Evolutionary conservation across 768 basidiomycete species (phyloP).

Genomic region (Clitopilus hobsonii): DNA sequence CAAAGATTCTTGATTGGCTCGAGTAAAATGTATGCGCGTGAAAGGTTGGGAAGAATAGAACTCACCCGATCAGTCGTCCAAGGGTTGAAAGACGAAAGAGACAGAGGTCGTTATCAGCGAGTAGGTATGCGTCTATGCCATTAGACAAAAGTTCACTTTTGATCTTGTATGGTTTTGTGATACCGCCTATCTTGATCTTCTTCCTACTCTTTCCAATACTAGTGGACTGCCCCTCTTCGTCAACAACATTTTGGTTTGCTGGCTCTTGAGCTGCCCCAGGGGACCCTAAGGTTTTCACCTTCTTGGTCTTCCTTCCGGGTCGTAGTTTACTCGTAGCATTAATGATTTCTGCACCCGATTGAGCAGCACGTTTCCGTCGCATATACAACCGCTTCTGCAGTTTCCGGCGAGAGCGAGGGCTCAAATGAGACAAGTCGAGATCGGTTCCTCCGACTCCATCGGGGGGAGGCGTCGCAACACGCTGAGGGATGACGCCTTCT

Average conservation of each 20-base stretch:
- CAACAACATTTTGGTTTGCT: too few species aligned
- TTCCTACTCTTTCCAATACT: background rate
- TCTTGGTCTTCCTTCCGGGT: conserved; percentile 27
- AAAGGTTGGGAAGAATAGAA: background rate
- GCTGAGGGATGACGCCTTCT: background rate
- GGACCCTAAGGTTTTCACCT: background rate
- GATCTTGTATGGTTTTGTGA: conserved; percentile 42
- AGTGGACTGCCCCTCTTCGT: too few species aligned
- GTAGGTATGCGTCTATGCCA: conserved; percentile 39
- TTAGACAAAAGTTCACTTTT: conserved; percentile 33
- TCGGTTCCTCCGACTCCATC: conserved; percentile 6
- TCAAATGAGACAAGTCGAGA: conserved; percentile 26
- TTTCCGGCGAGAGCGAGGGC: conserved; percentile 49
- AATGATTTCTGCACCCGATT: conserved; percentile 28
- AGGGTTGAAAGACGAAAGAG: conserved; percentile 42
- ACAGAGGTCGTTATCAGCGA: conserved; percentile 40
- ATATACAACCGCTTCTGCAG: conserved; percentile 63
- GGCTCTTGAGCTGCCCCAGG: too few species aligned
- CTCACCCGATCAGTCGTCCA: conserved; percentile 35
- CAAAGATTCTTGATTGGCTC: conserved; percentile 15
- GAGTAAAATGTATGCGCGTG: background rate
- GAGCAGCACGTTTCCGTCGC: conserved; percentile 62
- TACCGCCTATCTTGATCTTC: conserved; percentile 23
- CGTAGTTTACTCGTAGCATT: conserved; percentile 25
- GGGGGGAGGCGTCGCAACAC: background rate